These are phyloP conservation scores for Stemphylium lycopersici DNA, from an alignment of 2,329 filamentous ascomycete species.

Conservation along the genomic window DNA sequence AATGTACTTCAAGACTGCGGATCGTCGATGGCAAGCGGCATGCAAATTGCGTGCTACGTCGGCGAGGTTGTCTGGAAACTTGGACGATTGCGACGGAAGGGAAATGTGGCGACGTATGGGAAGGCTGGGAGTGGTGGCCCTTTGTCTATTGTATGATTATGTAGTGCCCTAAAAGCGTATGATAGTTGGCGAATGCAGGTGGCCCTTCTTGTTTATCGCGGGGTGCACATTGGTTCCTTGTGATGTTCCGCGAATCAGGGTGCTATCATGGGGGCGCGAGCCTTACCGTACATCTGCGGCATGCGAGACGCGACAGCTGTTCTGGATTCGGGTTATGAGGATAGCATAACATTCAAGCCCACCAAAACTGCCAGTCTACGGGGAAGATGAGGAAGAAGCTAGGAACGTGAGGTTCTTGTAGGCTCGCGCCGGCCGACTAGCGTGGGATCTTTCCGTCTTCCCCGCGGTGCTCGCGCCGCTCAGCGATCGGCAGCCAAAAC, in stretches of 20 bases:
- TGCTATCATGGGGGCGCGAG: neutral
- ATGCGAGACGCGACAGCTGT: neutral
- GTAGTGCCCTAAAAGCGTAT: slow-evolving; percentile 38
- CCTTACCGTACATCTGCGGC: slow-evolving; percentile 1
- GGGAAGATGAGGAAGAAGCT: neutral
- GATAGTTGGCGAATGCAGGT: slow-evolving; percentile 36
- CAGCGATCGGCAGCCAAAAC: slow-evolving; percentile 15
- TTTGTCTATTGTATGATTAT: slow-evolving; percentile 48
- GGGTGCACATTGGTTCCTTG: neutral
- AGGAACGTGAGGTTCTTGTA: slow-evolving; percentile 37
- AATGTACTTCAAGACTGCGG: slow-evolving; percentile 13
- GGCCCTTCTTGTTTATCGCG: slow-evolving; percentile 23
- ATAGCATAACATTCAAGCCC: too few species aligned
- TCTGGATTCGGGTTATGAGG: too few species aligned
- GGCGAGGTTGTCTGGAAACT: slow-evolving; percentile 1
- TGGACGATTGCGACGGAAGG: slow-evolving; percentile 5
- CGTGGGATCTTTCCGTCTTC: slow-evolving; percentile 18
- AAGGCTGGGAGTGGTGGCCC: slow-evolving; percentile 38
- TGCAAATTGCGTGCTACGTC: slow-evolving; percentile 1
- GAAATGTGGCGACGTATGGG: slow-evolving; percentile 12
- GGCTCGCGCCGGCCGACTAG: slow-evolving; percentile 30
- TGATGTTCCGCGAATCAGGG: slow-evolving; percentile 18
- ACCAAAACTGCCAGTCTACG: neutral
- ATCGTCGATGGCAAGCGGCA: neutral
- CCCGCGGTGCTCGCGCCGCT: slow-evolving; percentile 19